Base-by-base conservation (phyloP, 1,284 basidiomycete genomes). In the Microbotryum silenes-acaulis region DNA sequence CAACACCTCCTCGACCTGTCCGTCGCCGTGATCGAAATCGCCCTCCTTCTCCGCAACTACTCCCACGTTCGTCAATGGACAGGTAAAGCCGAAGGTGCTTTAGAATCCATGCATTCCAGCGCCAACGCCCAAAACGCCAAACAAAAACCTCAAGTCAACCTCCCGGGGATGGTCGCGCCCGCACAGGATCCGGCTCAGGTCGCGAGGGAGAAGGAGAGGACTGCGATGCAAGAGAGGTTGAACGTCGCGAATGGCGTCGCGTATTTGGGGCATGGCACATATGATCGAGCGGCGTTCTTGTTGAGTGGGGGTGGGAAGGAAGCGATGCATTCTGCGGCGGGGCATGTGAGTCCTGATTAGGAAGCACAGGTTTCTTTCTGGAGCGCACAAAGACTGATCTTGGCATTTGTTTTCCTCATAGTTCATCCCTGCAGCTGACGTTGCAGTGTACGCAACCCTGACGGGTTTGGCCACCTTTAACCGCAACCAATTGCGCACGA, bases 1-100 rank as follows among this genome's bases (percentile, higher is more conserved):
- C 84, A 87, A 70, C 88, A 92, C 67, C 83, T 91, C 33, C 80
- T 93, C 4, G 89, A 92, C 62, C 89, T 91, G 85, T 88, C 85
- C 74, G 75, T 91, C 57, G 84, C 84, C 7, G 82, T 89, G 23
- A 79, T 91, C 5, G 88, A 89, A 80, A 81, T 88, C 56, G 81
- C 91, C 37, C 82, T 92, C 60, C 87, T 91, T 74, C 84, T 91
- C 73, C 80, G 83, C 63, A 89, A 89, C 74, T 91, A 88, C 74
- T 78, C 84, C 0, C 88, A 90, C 70, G 82, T 93, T 48, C 80
- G 85, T 20, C 89, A 88, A 4, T 92, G 91, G 73, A 84, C 91
- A 49, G 89, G 86, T 82, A 94, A 94, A 77, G 91, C 90, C 9
- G 90, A 92, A 61, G 84, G 87, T 0, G 88, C 90, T 1, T 79